Conservation (phyloP, 108 stramenopile species). For the Nannochloropsis salina region DNA sequence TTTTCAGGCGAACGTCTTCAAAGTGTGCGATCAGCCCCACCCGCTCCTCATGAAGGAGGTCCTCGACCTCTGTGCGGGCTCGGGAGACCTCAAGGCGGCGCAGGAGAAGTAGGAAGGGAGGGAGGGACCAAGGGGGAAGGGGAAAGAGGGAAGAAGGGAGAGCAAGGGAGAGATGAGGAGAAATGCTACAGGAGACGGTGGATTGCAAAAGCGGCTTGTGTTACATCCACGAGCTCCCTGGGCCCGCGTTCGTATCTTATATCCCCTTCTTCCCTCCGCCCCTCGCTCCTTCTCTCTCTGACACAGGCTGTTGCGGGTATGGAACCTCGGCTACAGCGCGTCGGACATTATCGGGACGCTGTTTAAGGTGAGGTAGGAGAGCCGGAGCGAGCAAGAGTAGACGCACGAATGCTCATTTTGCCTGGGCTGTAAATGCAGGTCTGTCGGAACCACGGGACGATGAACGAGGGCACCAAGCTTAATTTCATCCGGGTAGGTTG, state of each 20-base stretch:
- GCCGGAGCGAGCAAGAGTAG: constrained; percentile 47
- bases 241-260: neutral
- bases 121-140: constrained; percentile 60
- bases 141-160: constrained; percentile 2
- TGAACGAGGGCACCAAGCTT: constrained; percentile 75
- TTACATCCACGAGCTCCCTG: too few species aligned
- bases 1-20: constrained; percentile 68
- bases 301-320: constrained; percentile 12
- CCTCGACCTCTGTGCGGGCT: constrained; percentile 59
- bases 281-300: constrained; percentile 43
- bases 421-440: neutral
- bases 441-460: constrained; percentile 46
- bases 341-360: constrained; percentile 88
- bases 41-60: constrained; percentile 75
- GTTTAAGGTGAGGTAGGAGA: constrained; percentile 65
- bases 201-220: too few species aligned
- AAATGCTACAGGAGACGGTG: neutral
- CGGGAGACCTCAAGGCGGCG: constrained; percentile 63
- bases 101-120: constrained; percentile 56
- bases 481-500: neutral
- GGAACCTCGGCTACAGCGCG: neutral
- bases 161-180: neutral
- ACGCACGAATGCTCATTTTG: neutral
- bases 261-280: neutral
- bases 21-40: constrained; percentile 99